These are phyloP conservation scores for Volvox carteri DNA, from an alignment of 163 green algal species.

Conservation along the genomic window DNA sequence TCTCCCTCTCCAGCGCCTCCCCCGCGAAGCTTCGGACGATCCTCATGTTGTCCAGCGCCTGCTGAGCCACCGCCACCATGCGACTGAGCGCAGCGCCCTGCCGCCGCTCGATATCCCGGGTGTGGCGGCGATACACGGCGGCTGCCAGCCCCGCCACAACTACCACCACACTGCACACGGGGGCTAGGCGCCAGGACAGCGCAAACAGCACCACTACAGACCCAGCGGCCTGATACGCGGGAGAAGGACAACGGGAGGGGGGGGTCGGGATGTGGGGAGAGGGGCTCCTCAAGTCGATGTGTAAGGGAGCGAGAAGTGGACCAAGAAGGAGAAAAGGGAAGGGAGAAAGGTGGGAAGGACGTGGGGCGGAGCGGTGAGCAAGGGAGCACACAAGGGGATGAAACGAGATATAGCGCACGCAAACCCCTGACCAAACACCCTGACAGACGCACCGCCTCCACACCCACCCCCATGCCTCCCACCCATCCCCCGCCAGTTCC, in stretches of 20 bases:
- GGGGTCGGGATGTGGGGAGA: not conserved
- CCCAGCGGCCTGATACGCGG: slow-evolving; percentile 61
- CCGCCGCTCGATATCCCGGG: slow-evolving; percentile 77
- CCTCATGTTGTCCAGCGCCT: slow-evolving; percentile 81
- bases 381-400: too few species aligned
- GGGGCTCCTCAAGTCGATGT: too few species aligned
- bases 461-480: not conserved
- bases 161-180: slow-evolving; percentile 83
- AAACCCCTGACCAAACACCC: too few species aligned
- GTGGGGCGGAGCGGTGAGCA: too few species aligned
- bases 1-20: slow-evolving; percentile 86
- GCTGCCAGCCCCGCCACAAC: slow-evolving; percentile 78
- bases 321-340: not conserved
- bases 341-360: not conserved
- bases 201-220: slow-evolving; percentile 82
- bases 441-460: too few species aligned
- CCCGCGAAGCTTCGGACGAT: slow-evolving; percentile 83
- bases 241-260: not conserved
- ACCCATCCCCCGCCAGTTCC: not conserved
- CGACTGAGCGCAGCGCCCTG: slow-evolving; percentile 71
- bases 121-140: slow-evolving; percentile 81
- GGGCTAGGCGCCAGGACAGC: slow-evolving; percentile 88
- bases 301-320: too few species aligned
- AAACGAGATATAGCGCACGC: too few species aligned
- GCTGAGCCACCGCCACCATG: slow-evolving; percentile 81